phyloP scores from a whole-genome alignment of 23 red algal genomes.

The Gracilaria gracilis region DNA sequence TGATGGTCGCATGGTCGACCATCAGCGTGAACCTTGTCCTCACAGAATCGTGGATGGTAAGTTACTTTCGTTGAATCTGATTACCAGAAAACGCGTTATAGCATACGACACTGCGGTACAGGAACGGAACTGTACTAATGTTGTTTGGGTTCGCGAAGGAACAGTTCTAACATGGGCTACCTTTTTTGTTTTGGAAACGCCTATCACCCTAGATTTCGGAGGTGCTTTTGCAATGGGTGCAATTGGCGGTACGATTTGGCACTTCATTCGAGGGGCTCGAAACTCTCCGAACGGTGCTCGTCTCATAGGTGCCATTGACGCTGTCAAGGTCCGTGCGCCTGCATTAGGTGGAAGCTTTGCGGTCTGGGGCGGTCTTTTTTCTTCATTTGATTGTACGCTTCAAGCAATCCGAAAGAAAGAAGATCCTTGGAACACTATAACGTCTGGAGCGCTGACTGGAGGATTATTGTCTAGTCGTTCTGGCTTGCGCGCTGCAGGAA shows the following conservation, averaged over 20 bases:
- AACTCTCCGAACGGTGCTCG: constrained; percentile 93
- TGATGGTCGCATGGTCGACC: no score
- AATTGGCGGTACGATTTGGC: constrained; percentile 96
- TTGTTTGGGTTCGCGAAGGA: no score
- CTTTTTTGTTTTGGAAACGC: neutral
- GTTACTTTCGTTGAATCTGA: neutral
- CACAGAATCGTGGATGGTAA: constrained; percentile 98
- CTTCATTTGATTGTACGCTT: constrained; percentile 97
- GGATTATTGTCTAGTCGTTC: constrained; percentile 87
- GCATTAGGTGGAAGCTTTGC: constrained; percentile 96
- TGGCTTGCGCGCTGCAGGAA: constrained; percentile 76
- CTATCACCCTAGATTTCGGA: constrained; percentile 75
- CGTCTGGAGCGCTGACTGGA: constrained; percentile 92
- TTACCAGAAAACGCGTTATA: no score
- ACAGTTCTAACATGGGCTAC: constrained; percentile 20
- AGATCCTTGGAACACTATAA: constrained; percentile 96
- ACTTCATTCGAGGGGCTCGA: constrained; percentile 90
- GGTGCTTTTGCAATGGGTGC: constrained; percentile 98
- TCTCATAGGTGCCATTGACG: constrained; percentile 90
- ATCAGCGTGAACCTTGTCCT: constrained; percentile 97
- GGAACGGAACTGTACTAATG: no score
- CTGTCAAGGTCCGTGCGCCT: constrained; percentile 92
- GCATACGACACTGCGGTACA: no score
- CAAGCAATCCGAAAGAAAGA: constrained; percentile 88
- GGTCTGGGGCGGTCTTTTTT: constrained; percentile 99